A percentile compares a stretch with the other conserved stretches of the same genome.
These are phyloP conservation scores for Erysimum cheiranthoides DNA, from an alignment of 345 rosid species.

Conservation along the genomic window DNA sequence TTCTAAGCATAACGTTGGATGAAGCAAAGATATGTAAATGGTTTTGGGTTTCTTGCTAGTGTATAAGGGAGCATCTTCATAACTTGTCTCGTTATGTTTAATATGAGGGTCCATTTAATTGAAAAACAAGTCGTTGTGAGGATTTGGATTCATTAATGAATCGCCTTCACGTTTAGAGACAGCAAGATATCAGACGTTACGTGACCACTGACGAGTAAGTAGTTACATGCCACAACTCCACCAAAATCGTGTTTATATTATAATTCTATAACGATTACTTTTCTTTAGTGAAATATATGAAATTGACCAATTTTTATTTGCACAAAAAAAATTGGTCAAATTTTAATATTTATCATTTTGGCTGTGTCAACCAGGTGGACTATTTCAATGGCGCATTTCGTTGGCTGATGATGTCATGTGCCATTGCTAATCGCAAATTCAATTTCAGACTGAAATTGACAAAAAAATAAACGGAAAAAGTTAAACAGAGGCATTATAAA, in stretches of 20 bases:
- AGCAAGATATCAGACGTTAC: background rate
- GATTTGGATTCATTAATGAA: background rate
- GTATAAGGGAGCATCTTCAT: background rate
- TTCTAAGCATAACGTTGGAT: background rate
- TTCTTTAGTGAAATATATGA: background rate
- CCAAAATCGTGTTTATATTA: background rate
- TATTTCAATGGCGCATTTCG: slow-evolving; percentile 5
- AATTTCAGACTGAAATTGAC: background rate
- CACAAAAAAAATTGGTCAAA: background rate
- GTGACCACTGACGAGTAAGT: slow-evolving; percentile 2
- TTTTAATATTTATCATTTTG: background rate
- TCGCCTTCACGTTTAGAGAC: background rate
- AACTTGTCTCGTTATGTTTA: slow-evolving; percentile 12
- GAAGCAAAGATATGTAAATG: background rate
- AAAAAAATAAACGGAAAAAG: background rate
- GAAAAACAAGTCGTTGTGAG: slow-evolving; percentile 5
- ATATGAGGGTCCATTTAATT: background rate
- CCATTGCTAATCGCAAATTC: background rate
- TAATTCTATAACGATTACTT: background rate
- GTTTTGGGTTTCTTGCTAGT: background rate
- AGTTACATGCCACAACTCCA: slow-evolving; percentile 6
- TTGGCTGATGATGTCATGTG: slow-evolving; percentile 6
- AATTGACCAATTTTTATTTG: too few species aligned
- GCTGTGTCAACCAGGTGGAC: slow-evolving; percentile 17
- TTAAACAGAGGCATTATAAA: too few species aligned